Evolutionary conservation across 129 eudicot genomes (phyloP).

Genomic region (Flaveria brownii): DNA sequence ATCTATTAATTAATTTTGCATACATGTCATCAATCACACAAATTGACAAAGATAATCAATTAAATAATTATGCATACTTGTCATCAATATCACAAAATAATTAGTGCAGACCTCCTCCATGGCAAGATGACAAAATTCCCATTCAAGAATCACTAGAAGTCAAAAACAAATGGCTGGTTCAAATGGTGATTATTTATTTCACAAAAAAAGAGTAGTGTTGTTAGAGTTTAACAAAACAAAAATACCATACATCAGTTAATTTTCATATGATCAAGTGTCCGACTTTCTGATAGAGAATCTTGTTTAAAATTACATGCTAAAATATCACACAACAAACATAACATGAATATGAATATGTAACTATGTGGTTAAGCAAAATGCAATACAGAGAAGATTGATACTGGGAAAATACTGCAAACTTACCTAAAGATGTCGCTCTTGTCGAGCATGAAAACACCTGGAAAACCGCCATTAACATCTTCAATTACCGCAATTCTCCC

Average conservation of each 20-base stretch:
- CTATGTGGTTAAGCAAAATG: neutral
- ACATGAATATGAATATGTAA: neutral
- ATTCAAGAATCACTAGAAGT: conserved; percentile 1
- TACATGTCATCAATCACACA: neutral
- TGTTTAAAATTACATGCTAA: neutral
- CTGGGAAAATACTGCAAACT: neutral
- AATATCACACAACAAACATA: neutral
- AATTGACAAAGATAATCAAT: neutral
- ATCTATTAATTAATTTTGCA: neutral
- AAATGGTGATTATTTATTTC: neutral
- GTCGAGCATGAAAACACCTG: conserved; percentile 79
- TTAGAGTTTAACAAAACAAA: neutral
- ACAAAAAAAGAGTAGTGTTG: neutral
- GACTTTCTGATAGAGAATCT: conserved; percentile 1
- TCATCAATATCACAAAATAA: neutral
- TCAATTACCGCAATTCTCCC: conserved; percentile 81
- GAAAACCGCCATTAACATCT: conserved; percentile 45
- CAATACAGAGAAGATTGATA: neutral
- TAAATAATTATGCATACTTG: neutral
- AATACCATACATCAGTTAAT: neutral
- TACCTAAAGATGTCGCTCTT: conserved; percentile 77
- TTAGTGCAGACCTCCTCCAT: neutral
- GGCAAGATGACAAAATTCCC: neutral
- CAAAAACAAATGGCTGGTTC: neutral
- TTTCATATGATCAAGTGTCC: neutral